phyloP scores from a whole-genome alignment of 2,329 filamentous ascomycete species.

The Aureobasidium sp. region DNA sequence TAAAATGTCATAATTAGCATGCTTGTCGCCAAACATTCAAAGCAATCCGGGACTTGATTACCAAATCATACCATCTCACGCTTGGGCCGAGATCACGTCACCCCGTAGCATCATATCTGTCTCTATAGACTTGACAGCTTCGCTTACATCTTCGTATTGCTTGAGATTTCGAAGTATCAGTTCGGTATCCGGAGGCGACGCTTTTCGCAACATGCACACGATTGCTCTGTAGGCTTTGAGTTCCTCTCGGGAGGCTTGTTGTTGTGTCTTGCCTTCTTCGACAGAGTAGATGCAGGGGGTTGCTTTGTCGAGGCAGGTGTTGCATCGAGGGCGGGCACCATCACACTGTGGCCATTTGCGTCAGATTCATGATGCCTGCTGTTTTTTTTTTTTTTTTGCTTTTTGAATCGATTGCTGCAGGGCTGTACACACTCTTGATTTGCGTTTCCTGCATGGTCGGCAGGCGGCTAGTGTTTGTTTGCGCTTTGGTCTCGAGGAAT shows the following conservation, averaged over 20 bases:
- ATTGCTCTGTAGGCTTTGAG: not conserved
- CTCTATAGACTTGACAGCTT: conserved; percentile 5
- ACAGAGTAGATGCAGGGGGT: conserved; percentile 1
- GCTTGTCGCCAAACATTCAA: no score
- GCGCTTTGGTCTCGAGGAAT: not conserved
- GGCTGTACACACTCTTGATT: not conserved
- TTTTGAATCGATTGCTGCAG: not conserved
- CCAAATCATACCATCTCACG: not conserved
- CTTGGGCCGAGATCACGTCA: no score
- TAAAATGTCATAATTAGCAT: not conserved
- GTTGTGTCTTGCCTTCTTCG: conserved; percentile 13
- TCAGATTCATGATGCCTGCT: not conserved
- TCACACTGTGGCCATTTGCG: not conserved
- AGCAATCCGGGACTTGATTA: not conserved
- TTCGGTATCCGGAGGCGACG: not conserved
- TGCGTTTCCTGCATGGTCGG: conserved; percentile 6
- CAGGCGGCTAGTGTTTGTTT: conserved; percentile 12
- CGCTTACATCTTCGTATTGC: not conserved
- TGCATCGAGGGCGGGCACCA: conserved; percentile 3
- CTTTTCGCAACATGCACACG: not conserved
- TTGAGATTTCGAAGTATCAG: not conserved
- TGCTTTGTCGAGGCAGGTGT: not conserved
- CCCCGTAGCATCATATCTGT: not conserved
- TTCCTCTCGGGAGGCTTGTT: conserved; percentile 11
- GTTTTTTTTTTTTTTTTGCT: not conserved